Percentiles rank a stretch among this genome's conserved stretches.
phyloP scores from a whole-genome alignment of 106 monocot genomes.

The Dioscorea alata region DNA sequence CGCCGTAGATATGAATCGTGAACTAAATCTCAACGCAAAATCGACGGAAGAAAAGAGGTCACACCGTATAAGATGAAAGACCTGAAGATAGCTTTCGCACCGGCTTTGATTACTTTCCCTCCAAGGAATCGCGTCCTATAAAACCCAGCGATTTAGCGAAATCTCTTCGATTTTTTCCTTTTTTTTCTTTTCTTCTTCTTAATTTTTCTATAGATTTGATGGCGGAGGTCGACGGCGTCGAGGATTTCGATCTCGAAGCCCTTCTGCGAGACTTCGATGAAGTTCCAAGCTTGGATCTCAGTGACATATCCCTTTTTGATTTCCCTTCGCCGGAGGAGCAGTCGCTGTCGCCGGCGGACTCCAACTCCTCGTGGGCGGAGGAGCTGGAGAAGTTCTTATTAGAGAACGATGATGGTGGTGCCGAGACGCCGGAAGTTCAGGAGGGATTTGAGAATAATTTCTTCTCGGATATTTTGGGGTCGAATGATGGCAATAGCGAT shows the following conservation, averaged over 20 bases:
- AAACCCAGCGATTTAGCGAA: neutral
- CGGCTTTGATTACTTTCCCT: neutral
- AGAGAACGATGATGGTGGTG: conserved; percentile 16
- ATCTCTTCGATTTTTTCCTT: neutral
- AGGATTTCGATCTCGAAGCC: conserved; percentile 1
- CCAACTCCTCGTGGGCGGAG: conserved; percentile 6
- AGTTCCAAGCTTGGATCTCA: neutral
- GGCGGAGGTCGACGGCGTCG: neutral
- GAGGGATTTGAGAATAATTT: conserved; percentile 6
- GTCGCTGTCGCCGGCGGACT: neutral
- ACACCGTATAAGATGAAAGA: too few species aligned
- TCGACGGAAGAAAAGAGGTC: too few species aligned
- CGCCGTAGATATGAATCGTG: too few species aligned
- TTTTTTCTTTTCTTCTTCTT: neutral
- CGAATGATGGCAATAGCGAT: neutral
- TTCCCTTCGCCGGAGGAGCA: neutral
- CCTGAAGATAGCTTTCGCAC: neutral
- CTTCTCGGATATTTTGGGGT: conserved; percentile 20
- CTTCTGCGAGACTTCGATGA: neutral
- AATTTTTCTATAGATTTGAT: neutral
- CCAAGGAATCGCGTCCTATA: neutral
- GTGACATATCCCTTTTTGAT: neutral
- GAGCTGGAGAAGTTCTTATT: conserved; percentile 40
- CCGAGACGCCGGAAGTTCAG: neutral
- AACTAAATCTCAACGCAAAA: too few species aligned